phyloP scores from a whole-genome alignment of 768 basidiomycete species.

The Gymnopilus junonius region DNA sequence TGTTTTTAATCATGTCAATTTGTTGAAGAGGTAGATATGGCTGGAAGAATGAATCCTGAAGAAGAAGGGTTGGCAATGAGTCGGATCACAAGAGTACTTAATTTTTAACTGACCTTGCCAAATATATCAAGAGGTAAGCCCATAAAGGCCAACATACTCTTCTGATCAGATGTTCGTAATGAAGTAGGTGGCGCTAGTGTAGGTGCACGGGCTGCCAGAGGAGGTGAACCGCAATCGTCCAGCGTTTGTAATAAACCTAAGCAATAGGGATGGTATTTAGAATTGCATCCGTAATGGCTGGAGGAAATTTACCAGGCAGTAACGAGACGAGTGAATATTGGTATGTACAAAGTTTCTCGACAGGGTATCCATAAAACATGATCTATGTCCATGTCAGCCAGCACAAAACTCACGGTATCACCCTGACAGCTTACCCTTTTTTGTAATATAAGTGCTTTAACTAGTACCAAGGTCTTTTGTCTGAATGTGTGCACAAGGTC shows the following conservation, averaged over 20 bases:
- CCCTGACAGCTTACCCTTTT: conserved; percentile 64
- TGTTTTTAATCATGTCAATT: conserved; percentile 82
- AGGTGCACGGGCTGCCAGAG: conserved; percentile 68
- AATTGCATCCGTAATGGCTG: not conserved
- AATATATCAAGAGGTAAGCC: conserved; percentile 96
- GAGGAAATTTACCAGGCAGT: conserved; percentile 68
- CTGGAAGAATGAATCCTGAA: conserved; percentile 94
- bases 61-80: not conserved
- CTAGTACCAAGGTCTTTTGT: conserved; percentile 88
- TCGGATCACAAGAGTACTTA: not conserved
- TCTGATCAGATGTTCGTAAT: conserved; percentile 85
- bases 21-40: conserved; percentile 97
- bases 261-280: not conserved
- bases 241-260: conserved; percentile 85
- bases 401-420: not conserved
- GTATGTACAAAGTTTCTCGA: conserved; percentile 94
- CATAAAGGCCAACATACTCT: conserved; percentile 89
- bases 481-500: conserved; percentile 94
- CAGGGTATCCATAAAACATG: conserved; percentile 96
- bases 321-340: conserved; percentile 97
- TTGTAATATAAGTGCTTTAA: conserved; percentile 94
- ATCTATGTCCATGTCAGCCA: conserved; percentile 53
- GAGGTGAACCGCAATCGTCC: conserved; percentile 91
- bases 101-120: conserved; percentile 63
- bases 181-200: conserved; percentile 70